Conservation (phyloP, 768 basidiomycete genomes). For the Serendipita indica region DNA sequence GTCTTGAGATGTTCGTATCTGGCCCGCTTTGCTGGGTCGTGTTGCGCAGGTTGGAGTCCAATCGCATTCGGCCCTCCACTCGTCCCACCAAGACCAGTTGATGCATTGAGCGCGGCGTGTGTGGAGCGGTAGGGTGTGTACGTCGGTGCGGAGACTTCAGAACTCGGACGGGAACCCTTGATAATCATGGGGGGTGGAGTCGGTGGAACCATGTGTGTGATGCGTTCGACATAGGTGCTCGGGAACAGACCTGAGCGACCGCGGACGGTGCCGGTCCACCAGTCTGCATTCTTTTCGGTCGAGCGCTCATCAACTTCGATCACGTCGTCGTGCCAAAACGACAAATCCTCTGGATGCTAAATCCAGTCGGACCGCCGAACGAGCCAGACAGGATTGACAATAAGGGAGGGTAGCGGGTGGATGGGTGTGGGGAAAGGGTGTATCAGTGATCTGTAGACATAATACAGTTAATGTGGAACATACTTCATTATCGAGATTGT, state of each 20-base stretch:
- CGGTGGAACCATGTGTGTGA: background rate
- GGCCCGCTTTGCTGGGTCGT: background rate
- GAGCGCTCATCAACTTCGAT: background rate
- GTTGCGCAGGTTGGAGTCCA: background rate
- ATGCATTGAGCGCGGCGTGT: background rate
- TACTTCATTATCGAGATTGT: slow-evolving; percentile 1
- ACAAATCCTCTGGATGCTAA: background rate
- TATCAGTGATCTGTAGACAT: background rate
- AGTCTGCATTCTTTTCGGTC: background rate
- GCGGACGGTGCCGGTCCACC: slow-evolving; percentile 4
- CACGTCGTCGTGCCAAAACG: background rate
- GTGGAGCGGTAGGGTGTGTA: slow-evolving; percentile 8
- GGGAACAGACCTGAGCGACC: background rate
- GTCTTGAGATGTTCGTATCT: background rate
- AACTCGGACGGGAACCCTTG: slow-evolving; percentile 3
- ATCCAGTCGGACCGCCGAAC: background rate
- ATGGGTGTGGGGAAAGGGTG: background rate
- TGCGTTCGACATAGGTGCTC: slow-evolving; percentile 9
- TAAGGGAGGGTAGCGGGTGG: background rate
- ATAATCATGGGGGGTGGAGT: background rate
- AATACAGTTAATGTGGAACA: background rate
- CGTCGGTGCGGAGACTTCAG: background rate
- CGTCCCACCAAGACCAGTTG: background rate
- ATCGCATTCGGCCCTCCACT: background rate
- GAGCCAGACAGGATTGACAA: background rate